Evolutionary conservation across 805 yeast genomes (phyloP), one percentile per base, ranked within the genome.

Genomic region (Nakazawaea ishiwadae): DNA sequence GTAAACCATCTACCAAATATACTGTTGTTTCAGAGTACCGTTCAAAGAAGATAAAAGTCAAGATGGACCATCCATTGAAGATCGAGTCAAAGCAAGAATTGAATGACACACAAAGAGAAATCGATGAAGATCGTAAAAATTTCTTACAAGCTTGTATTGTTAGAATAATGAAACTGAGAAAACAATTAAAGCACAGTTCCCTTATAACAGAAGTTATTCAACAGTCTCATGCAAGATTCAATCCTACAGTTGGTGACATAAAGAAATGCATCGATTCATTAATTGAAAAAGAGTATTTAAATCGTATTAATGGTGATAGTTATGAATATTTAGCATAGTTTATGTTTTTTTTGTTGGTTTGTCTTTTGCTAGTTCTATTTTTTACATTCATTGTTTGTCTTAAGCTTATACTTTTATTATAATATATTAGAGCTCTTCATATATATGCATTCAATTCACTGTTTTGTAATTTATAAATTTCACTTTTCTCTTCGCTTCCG

Each of bases 101-200:
- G 26, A 87, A 79, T 27, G 88, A 83, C 44, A 75, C 89, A 2
- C 82, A 77, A 50, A 81, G 78, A 59, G 95, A 89, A 55, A 79
- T 91, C 37, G 88, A 82, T 53, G 93, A 88, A 54, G 89, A 89
- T 46, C 54, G 62, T 31, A 61, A 55, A 39, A 79, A 84, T 56
- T 82, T 81, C 64, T 69, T 93, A 52, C 86, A 88, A 56, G 96
- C 98, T 2, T 86, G 96, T 55, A 88, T 93, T 63, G 98, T 91
- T 30, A 76, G 99, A 54, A 86, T 91, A 56, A 93, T 91, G 98
- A 91, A 91, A 67, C 90, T 96, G 1, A 75, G 96, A 56, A 85
- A 89, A 60, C 72, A 71, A 33, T 68, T 87, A 52, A 77, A 78
- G 49, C 97, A 90, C 58, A 84, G 81, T 37, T 81, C 80, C 42